Evolutionary conservation across 106 monocot species (phyloP), one percentile per base, ranked within the genome.

Genomic region (Phalaenopsis aphrodite): DNA sequence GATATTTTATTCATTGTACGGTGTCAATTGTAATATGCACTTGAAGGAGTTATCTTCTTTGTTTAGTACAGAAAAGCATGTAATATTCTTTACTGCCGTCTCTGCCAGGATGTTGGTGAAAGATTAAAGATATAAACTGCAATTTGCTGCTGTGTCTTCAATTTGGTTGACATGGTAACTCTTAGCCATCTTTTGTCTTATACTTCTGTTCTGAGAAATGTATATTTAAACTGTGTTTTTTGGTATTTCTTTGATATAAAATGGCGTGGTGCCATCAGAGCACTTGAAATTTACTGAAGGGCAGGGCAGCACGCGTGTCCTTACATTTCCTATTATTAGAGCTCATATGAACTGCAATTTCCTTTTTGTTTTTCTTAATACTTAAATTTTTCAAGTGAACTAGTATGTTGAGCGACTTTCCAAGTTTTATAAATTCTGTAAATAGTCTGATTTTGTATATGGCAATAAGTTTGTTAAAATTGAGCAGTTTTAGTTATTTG

Each of bases 211-310:
- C 49, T 55, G 23, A 49, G 39, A 36, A 55, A 80, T 15, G 41
- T 80, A 21, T 9, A 45, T 78, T 24, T 9, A 80, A 37, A 77
- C 73, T 5, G 37, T 58, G 65, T 69, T 81, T 58, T 81, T 64
- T 73, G 17, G 30, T 80, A 94, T 91, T 94, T 94, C 84, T 94
- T 94, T 87, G 93, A 94, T 73, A 94, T 94, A 91, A 86, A 83
- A 78, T 82, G 84, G 8, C 87, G 84, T 83, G 91, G 91, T 84
- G 91, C 93, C 42, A 71, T 94, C 66, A 91, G 89, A 61, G 89
- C 93, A 81, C 82, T 94, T 68, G 89, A 89, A 80, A 87, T 91
- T 81, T 94, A 94, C 68, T 79, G 84, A 49, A 94, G 85, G 81
- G 87, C 89, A 56, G 85, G 81, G 38, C 71, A 79, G 64, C 93